phyloP scores from a whole-genome alignment of 768 basidiomycete genomes.

The Guyanaporus albipodus region DNA sequence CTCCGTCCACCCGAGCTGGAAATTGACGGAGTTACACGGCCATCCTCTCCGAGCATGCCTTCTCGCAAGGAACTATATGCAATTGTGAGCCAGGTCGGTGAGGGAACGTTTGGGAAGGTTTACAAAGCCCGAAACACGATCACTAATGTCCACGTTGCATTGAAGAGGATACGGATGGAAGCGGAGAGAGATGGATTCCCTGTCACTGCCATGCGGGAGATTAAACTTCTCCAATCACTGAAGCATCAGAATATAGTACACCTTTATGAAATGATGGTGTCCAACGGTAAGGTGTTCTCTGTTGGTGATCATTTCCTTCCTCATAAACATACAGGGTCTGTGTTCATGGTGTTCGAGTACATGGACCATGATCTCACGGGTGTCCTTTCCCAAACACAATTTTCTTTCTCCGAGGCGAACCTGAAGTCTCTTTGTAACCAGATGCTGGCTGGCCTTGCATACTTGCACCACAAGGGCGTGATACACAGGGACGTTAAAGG shows the following conservation, averaged over 20 bases:
- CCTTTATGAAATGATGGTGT: slow-evolving; percentile 98
- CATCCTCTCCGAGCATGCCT: slow-evolving; percentile 25
- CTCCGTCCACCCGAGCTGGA: slow-evolving; percentile 22
- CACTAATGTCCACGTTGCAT: slow-evolving; percentile 74
- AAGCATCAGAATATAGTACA: slow-evolving; percentile 86
- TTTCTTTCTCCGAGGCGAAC: slow-evolving; percentile 80
- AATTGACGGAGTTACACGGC: slow-evolving; percentile 23
- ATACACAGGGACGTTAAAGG: slow-evolving; percentile 99
- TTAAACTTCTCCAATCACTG: slow-evolving; percentile 91
- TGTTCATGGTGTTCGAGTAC: slow-evolving; percentile 99
- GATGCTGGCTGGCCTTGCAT: slow-evolving; percentile 92
- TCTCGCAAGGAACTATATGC: slow-evolving; percentile 65
- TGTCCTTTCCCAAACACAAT: slow-evolving; percentile 85
- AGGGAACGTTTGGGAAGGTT: slow-evolving; percentile 98
- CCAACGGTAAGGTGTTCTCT: slow-evolving; percentile 67
- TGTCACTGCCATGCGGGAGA: slow-evolving; percentile 98
- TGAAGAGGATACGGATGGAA: slow-evolving; percentile 98
- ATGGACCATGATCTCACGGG: slow-evolving; percentile 99
- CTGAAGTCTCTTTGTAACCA: slow-evolving; percentile 94
- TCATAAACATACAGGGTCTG: slow-evolving; percentile 58
- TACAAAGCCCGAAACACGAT: slow-evolving; percentile 89
- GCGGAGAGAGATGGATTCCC: slow-evolving; percentile 97
- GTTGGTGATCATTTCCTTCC: background rate
- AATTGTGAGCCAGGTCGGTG: slow-evolving; percentile 91
- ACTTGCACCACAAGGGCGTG: slow-evolving; percentile 93